Evolutionary conservation across 2,329 filamentous ascomycete species (phyloP), one percentile per base, ranked within the genome.

Genomic region (Talaromyces albobiverticillius): DNA sequence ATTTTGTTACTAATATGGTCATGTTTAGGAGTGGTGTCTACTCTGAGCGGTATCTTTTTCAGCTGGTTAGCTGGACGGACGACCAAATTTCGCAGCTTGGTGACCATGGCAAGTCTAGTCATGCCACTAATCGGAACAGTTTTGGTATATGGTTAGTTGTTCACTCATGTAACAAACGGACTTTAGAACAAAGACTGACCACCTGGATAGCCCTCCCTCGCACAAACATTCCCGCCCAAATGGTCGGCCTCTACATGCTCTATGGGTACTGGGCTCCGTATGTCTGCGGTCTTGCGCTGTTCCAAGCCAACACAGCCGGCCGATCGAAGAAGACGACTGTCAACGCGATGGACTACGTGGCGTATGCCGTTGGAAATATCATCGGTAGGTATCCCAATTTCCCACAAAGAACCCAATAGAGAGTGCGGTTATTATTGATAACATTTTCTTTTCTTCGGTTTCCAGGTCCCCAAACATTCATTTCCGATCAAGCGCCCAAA

Each of bases 341-440:
- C 4, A 67, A 65, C 49, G 64, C 64, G 32, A 62, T 68, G n/a
- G 60, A 69, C 5, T 64, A 64, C 20, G 63, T 73, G 16, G 68
- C 64, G 9, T 72, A 67, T 52, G 65, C 64, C 5, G 63, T 67
- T 1, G 69, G 68, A 1, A 72, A 71, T 54, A 58, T 72, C 4
- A 69, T 72, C 29, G 69, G 70, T 50, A 31, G 22, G 20, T 9
- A 10, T 26, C 36, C 5, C n/a, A 14, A 23, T 10, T 3, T 31
- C 29, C 29, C 3, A 41, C 3, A 16, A 41, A n/a, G n/a, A 8
- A 4, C 38, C 4, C 22, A 23, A 23, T 16, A 41, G 11, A 23
- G n/a, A n/a, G n/a, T n/a, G n/a, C n/a, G n/a, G n/a, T n/a, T n/a
- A n/a, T n/a, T n/a, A n/a, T 11, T 31, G 13, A 31, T 31, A 31